Evolutionary conservation across 441 rosid species (phyloP).

Genomic region (Eruca vesicaria): DNA sequence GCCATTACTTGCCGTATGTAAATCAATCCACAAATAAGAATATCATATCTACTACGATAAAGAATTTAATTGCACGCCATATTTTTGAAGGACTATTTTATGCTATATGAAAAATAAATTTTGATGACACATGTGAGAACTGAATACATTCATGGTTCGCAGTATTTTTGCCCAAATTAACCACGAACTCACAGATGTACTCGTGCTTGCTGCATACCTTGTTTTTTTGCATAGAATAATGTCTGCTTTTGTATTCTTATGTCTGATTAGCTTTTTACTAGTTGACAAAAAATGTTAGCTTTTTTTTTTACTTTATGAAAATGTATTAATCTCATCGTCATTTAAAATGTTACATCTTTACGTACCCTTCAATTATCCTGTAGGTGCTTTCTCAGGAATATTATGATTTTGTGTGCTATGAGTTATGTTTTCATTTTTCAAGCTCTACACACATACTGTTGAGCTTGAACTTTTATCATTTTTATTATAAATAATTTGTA

Average conservation of each 20-base stretch:
- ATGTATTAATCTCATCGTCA: background rate
- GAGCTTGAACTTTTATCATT: background rate
- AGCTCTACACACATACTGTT: background rate
- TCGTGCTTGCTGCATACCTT: background rate
- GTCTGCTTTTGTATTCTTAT: background rate
- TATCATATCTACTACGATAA: background rate
- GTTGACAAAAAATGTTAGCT: background rate
- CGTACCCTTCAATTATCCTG: background rate
- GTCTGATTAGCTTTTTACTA: background rate
- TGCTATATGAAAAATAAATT: background rate
- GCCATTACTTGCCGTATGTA: constrained; percentile 9
- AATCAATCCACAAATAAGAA: background rate
- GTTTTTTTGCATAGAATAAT: background rate
- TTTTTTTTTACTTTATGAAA: background rate
- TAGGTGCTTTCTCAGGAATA: background rate
- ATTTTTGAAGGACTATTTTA: background rate
- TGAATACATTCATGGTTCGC: constrained; percentile 5
- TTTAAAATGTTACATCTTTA: background rate
- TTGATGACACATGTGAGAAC: background rate
- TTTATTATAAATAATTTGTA: background rate
- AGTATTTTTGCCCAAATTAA: background rate
- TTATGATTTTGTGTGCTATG: background rate
- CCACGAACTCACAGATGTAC: constrained; percentile 4
- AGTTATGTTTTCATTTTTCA: background rate
- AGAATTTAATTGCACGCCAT: background rate